Evolutionary conservation across 495 filamentous ascomycete genomes (phyloP), one percentile per base, ranked within the genome.

Genomic region (Penicillium egyptiacum): DNA sequence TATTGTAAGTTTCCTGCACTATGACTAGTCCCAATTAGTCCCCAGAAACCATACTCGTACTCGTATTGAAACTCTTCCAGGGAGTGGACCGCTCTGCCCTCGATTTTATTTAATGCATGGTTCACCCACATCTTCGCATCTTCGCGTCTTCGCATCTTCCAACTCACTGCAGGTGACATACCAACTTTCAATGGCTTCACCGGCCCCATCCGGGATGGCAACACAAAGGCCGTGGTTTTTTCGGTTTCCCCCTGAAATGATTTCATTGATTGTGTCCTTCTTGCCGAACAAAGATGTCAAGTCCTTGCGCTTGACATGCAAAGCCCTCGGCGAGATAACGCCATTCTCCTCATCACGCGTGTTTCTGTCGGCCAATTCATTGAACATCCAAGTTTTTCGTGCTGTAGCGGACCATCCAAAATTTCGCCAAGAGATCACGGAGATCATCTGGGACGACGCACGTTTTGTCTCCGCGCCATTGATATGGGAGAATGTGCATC

Each of bases 381-480:
- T 48, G 43, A 26, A 55, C 11, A 49, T 55, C 16, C 26, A 41
- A 35, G 43, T 55, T 22, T 55, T 55, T 48, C 20, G 25, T 7
- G 43, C 53, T 7, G 16, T 55, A 10, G 53, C 53, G 11, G 33
- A 55, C 44, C 53, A 55, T 41, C 43, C 43, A 11, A 49, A 39
- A 3, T 48, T 55, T 49, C 33, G 43, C 33, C 33, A 48, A 1
- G 12, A 48, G 30, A 33, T 55, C 12, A 47, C 14, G 25, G 53
- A 55, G 26, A 48, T 55, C 30, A 42, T 55, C 20, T 55, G 33
- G 44, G 53, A 55, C 43, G 53, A 55, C 4, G 53, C 53, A n/a
- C 44, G 44, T 5, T 47, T 55, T 31, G 26, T 47, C 0, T 9
- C 14, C 14, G 44, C 22, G 25, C 44, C 26, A 3, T 30, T 31